phyloP scores from a whole-genome alignment of 306 rosid species.

The Myrica gale region DNA sequence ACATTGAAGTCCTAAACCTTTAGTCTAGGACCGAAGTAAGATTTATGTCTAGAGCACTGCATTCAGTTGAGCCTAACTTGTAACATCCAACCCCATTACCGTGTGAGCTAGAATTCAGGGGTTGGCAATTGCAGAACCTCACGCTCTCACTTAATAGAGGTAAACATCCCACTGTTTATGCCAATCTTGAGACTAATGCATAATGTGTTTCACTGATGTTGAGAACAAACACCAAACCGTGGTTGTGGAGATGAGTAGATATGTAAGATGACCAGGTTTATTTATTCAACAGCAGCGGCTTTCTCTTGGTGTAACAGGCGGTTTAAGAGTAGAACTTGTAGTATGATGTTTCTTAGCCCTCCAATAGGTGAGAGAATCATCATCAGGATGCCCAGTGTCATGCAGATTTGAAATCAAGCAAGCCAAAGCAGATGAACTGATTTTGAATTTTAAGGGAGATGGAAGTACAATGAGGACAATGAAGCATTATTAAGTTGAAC shows the following conservation, averaged over 20 bases:
- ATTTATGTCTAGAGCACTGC: neutral
- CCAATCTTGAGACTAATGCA: neutral
- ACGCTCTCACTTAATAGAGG: neutral
- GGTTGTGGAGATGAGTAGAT: neutral
- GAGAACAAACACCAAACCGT: neutral
- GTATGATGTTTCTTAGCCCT: constrained; percentile 56
- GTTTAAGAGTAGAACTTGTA: constrained; percentile 42
- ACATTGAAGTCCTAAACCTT: too few species aligned
- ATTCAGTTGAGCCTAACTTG: neutral
- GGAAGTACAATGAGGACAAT: neutral
- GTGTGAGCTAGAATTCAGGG: neutral
- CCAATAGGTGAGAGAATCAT: constrained; percentile 71
- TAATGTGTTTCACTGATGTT: neutral
- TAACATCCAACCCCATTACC: neutral
- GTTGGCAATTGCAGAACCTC: neutral
- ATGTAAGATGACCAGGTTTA: neutral
- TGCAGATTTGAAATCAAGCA: constrained; percentile 53
- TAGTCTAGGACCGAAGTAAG: too few species aligned
- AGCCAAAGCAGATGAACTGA: neutral
- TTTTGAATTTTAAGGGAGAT: constrained; percentile 4
- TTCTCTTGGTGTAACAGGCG: neutral
- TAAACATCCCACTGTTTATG: neutral
- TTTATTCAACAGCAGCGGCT: neutral
- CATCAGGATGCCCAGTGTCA: constrained; percentile 51
- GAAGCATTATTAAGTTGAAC: too few species aligned